Base-by-base conservation (phyloP, 2,329 filamentous ascomycete genomes). In the Akanthomyces dipterigenus region DNA sequence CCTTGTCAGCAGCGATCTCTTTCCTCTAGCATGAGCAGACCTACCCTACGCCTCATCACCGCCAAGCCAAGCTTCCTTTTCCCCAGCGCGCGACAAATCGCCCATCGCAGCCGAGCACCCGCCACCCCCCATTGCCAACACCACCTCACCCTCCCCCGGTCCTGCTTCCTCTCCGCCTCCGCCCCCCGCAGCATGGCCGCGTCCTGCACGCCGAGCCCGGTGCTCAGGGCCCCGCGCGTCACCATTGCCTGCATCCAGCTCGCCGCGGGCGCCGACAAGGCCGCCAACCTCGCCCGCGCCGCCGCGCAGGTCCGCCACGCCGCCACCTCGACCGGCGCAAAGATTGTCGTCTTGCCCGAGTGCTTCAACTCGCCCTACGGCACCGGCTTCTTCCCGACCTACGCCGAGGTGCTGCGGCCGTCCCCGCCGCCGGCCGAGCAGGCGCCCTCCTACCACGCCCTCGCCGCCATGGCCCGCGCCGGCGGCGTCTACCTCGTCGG, bases 341-440 rank as follows among this genome's bases (percentile, higher is more conserved):
- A 89, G 62, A 86, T 99, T 63, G 88, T 98, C 66, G 91, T 98
- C 38, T 84, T 99, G 20, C 95, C 95, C 40, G 95, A 99, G 79
- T 99, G 95, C 82, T 99, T 99, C 86, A 99, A 99, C 80, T 96
- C 90, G 46, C 95, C 95, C 9, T 99, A 99, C 76, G 95, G 95
- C 67, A 92, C 87, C 66, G 75, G 91, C 70, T 93, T 88, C 80
- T 99, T 99, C 77, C 88, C 93, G 59, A 84, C 87, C 64, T 98
- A 98, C 75, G 93, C 95, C 67, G 95, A 99, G 76, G 88, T 86
- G 1, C 86, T 98, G n/a, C 76, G 78, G 54, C 91, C 91, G 1
- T 88, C 86, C 3, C 90, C 91, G 31, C 91, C 92, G 0, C 78
- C 86, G 3, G 72, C 78, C 63, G 82, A 85, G 50, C 84, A 89